Base-by-base conservation (phyloP, 2,329 filamentous ascomycete species). In the Clathrospora elynae region DNA sequence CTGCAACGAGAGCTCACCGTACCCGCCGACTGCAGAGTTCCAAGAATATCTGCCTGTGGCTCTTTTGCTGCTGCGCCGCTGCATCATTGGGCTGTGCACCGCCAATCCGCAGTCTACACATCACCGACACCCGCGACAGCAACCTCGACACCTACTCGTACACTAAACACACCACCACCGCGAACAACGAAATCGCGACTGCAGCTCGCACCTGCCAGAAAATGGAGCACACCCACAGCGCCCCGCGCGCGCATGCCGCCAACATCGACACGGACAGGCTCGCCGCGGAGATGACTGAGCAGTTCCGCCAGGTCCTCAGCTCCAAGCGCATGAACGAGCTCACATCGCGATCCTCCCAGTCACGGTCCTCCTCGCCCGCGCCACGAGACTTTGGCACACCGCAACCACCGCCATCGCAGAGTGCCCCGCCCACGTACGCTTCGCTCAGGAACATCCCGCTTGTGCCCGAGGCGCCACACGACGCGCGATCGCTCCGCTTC, bases 291-390 rank as follows among this genome's bases (percentile, higher is more conserved):
- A 76, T 97, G 61, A 86, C 88, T 36, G 76, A 86, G 61, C 87
- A 90, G 64, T 96, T 96, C 70, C 89, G 95, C 68, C 86, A 90
- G 53, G 76, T 95, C 48, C 79, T 97, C 64, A 86, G 88, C 68
- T 90, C 88, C 44, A 91, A 88, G 76, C 83, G 90, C 70, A 84
- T 96, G 77, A 91, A 89, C 68, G 88, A 91, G 53, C 78, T 96
- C 58, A 84, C 86, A 59, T 55, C 50, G 26, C 81, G 84, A 55
- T 75, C 76, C 24, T 75, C 76, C 16, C 75, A 78, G 41, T 83
- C 84, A 22, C 77, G 79, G 49, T 78, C 82, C 22, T 75, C 77
- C 35, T 86, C 85, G 23, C 85, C 77, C 26, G 75, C 76, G 53
- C 74, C 76, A 12, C 61, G 61, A 34, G 79, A 83, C 53, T 67